phyloP scores from a whole-genome alignment of 768 basidiomycete species.

The Tephrocybe sp. region DNA sequence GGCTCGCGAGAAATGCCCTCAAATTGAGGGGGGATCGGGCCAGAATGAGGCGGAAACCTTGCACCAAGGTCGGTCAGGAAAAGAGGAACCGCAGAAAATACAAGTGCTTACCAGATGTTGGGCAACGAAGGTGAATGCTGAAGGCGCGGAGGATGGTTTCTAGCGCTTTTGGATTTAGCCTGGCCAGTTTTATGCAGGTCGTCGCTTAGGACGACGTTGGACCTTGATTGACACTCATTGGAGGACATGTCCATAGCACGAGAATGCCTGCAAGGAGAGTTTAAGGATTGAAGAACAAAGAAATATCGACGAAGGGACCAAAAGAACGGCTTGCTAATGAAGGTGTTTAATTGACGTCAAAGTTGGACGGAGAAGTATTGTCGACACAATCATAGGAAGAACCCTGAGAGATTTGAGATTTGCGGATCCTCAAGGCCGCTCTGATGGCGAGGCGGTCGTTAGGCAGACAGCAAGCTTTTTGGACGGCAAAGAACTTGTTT shows the following conservation, averaged over 20 bases:
- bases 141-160: conserved; percentile 43
- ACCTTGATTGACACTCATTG: conserved; percentile 18
- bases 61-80: neutral
- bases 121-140: conserved; percentile 70
- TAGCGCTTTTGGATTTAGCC: conserved; percentile 14
- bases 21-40: conserved; percentile 34
- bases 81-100: neutral
- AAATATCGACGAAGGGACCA: conserved; percentile 26
- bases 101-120: conserved; percentile 58
- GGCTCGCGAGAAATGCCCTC: conserved; percentile 23
- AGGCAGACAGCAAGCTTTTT: conserved; percentile 32
- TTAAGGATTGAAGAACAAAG: conserved; percentile 24
- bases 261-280: conserved; percentile 34
- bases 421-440: conserved; percentile 41
- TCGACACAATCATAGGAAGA: conserved; percentile 27
- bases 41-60: conserved; percentile 49
- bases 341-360: conserved; percentile 47
- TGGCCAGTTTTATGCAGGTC: conserved; percentile 18
- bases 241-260: conserved; percentile 27
- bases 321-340: conserved; percentile 31
- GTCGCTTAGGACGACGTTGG: conserved; percentile 26
- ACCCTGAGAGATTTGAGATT: conserved; percentile 31
- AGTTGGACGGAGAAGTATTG: conserved; percentile 29
- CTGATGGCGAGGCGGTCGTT: conserved; percentile 36
- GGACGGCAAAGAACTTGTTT: conserved; percentile 15